These are phyloP conservation scores for Pythium periplocum DNA, from an alignment of 352 stramenopile species.

Conservation along the genomic window DNA sequence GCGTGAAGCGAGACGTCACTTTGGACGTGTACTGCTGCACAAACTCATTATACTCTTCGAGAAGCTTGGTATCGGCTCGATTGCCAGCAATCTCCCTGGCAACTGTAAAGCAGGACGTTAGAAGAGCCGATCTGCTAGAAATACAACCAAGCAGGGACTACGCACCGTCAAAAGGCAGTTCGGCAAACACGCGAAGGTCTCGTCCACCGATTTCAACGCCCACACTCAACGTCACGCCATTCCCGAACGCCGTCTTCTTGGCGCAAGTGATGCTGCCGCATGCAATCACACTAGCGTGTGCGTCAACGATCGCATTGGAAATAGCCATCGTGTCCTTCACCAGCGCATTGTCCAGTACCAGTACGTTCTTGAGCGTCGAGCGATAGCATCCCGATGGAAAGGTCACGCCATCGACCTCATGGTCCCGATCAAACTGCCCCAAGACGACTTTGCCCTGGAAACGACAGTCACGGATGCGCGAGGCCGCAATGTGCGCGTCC, in stretches of 20 bases:
- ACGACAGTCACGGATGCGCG: conserved; percentile 51
- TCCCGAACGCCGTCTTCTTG: conserved; percentile 29
- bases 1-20: conserved; percentile 36
- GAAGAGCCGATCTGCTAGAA: neutral
- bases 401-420: conserved; percentile 46
- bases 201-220: conserved; percentile 80
- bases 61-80: conserved; percentile 31
- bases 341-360: conserved; percentile 72
- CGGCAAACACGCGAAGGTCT: conserved; percentile 60
- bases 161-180: conserved; percentile 58
- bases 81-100: conserved; percentile 34
- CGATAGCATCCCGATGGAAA: conserved; percentile 66
- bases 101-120: conserved; percentile 16
- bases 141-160: conserved; percentile 1
- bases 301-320: conserved; percentile 37
- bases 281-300: conserved; percentile 43
- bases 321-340: conserved; percentile 67
- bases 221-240: conserved; percentile 61
- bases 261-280: conserved; percentile 57
- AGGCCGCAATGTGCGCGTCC: conserved; percentile 19
- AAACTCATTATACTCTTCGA: conserved; percentile 38
- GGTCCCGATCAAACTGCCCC: conserved; percentile 31
- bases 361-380: conserved; percentile 46
- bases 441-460: conserved; percentile 69
- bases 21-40: conserved; percentile 49